Evolutionary conservation across 2,329 filamentous ascomycete species (phyloP), one percentile per base, ranked within the genome.

Genomic region (Penicillium sclerotigenum): DNA sequence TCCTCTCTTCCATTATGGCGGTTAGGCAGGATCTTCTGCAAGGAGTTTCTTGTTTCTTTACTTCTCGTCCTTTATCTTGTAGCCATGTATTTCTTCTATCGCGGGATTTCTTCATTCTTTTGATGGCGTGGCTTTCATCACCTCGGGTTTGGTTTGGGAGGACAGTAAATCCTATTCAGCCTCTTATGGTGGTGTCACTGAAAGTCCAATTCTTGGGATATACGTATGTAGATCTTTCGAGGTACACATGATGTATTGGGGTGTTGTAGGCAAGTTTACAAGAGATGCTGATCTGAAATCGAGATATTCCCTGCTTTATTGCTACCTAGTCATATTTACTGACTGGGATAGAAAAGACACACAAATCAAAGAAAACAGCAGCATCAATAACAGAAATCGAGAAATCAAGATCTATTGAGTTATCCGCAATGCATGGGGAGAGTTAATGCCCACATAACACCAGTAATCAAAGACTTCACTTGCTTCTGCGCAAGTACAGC

Each of bases 391-490:
- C 33, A 22, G 13, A 52, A 40, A 51, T 47, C 41, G 42, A 61
- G 36, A 47, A 26, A 58, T 47, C 29, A 60, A 36, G 45, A 51
- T 65, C 62, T 64, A 64, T 61, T 57, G 56, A 20, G 29, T 47
- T 57, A 40, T 53, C 46, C 47, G 45, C 46, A 37, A 64, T 60
- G 57, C 52, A 61, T 56, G 47, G 50, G 48, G 41, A 28, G 18
- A 29, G 4, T 29, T 45, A 22, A 47, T 47, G 34, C 33, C 37
- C 40, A 34, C 20, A 54, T 53, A 42, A 56, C 33, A 56, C 13
- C 13, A 58, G 16, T 31, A 36, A 16, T 37, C 43, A 38, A 38
- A 56, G 28, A 37, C 22, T 18, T 47, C 14, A 29, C n/a, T 34
- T 37, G 36, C 36, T 26, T 48, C 28, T 28, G 36, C 29, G 28